Base-by-base conservation (phyloP, 257 asterid species). In the Nicotiana tomentosiformis region DNA sequence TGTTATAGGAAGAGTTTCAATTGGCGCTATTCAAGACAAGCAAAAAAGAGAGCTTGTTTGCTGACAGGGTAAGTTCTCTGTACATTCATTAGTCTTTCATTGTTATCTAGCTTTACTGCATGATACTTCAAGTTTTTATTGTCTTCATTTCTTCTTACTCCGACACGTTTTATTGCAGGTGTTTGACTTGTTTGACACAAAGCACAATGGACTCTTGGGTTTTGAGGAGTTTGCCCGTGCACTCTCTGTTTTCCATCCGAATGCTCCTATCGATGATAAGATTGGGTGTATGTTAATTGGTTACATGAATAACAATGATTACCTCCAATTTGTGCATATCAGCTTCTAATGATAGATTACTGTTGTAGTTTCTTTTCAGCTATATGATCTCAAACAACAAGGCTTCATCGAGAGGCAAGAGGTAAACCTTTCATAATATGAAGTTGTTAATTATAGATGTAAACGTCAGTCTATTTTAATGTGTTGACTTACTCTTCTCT, bases 301-400 rank as follows among this genome's bases (percentile, higher is more conserved):
- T 43, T 77, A 11, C 68, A 30, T 69, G 56, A 68, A 18, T 68
- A 68, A 68, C 5, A 17, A 37, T 2, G 30, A 68, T 68, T 35
- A 68, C 30, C 32, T 39, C 43, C 17, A 1, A 37, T 68, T 68
- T 37, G 30, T 10, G 77, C 29, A 12, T 10, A 37, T n/a, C 56
- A 18, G 26, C 56, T 69, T 18, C 30, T 69, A 69, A 37, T 37
- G 56, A 9, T 68, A 37, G 43, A 9, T 37, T 68, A 15, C 56
- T 37, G 5, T 18, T 88, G 91, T 93, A 95, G 99, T 96, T 92
- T 94, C 98, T 46, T 96, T 96, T 84, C 99, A 96, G 83, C 88
- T 96, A 84, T 96, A 96, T 88, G 99, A 96, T 94, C 99, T 94
- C 91, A 96, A 96, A 90, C 99, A 94, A 84, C 99, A 94, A 88